Conservation (phyloP, 306 rosid genomes). For the Luffa acutangula region DNA sequence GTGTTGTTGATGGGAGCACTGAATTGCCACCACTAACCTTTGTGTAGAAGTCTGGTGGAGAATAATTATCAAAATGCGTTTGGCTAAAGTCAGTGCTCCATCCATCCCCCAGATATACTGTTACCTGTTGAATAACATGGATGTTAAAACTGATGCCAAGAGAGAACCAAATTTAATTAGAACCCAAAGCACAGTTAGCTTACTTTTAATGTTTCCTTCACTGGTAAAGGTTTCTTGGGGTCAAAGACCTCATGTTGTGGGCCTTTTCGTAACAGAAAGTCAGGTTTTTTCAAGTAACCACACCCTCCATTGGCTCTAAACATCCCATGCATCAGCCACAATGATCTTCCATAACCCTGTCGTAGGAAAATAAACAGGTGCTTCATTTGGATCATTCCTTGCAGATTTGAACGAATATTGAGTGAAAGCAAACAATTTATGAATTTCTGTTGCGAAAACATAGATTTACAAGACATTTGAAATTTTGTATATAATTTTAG, state of each 20-base stretch:
- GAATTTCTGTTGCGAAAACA: background rate
- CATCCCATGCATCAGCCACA: slow-evolving; percentile 86
- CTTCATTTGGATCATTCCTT: background rate
- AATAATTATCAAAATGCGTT: slow-evolving; percentile 45
- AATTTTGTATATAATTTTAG: background rate
- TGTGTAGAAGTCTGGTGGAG: slow-evolving; percentile 89
- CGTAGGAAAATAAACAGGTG: slow-evolving; percentile 3
- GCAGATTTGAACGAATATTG: background rate
- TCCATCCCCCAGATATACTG: slow-evolving; percentile 48
- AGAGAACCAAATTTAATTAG: slow-evolving; percentile 15
- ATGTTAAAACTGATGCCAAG: slow-evolving; percentile 16
- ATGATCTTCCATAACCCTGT: slow-evolving; percentile 71
- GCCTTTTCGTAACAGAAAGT: slow-evolving; percentile 36
- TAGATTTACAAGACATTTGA: background rate
- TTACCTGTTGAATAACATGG: slow-evolving; percentile 37
- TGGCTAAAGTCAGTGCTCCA: slow-evolving; percentile 44
- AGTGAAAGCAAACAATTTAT: background rate
- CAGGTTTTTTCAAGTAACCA: slow-evolving; percentile 77
- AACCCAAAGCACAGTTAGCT: slow-evolving; percentile 6
- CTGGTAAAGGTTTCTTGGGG: slow-evolving; percentile 40
- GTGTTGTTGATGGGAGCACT: background rate
- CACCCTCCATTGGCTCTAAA: slow-evolving; percentile 84
- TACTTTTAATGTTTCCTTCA: slow-evolving; percentile 58
- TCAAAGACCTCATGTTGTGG: slow-evolving; percentile 40
- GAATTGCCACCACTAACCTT: slow-evolving; percentile 34